Conservation (phyloP, 1,284 basidiomycete species). For the Rhodotorula sp. region DNA sequence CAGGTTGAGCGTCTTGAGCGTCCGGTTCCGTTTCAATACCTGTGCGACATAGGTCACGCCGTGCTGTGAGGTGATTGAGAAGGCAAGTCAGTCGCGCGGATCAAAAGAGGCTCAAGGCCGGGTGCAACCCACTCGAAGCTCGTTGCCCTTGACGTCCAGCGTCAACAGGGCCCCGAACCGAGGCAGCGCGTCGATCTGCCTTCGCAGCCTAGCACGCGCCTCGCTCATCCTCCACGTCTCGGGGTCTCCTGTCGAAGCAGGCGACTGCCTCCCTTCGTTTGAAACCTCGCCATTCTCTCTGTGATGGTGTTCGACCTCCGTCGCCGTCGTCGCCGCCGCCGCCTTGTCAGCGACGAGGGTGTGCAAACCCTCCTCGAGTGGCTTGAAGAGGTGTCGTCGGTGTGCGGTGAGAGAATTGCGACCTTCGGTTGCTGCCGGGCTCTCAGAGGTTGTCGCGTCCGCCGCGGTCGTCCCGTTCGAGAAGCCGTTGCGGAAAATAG, state of each 20-base stretch:
- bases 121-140: constrained; percentile 67
- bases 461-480: not conserved
- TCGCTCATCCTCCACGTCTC: constrained; percentile 51
- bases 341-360: not conserved
- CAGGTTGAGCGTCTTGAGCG: constrained; percentile 87
- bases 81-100: too few species aligned
- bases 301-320: not conserved
- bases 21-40: constrained; percentile 91
- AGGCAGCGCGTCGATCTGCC: constrained; percentile 69
- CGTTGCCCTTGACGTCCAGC: constrained; percentile 86
- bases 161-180: constrained; percentile 80
- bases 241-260: constrained; percentile 53
- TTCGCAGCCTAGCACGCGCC: constrained; percentile 39
- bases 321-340: too few species aligned
- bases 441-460: not conserved
- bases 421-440: not conserved
- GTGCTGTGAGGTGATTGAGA: constrained; percentile 51
- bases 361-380: not conserved
- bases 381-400: not conserved
- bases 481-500: not conserved
- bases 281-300: not conserved
- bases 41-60: constrained; percentile 89
- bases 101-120: not conserved
- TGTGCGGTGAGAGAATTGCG: constrained; percentile 39
- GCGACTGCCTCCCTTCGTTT: not conserved